Evolutionary conservation across 2,329 filamentous ascomycete species (phyloP).

Genomic region (Epichloe elymi): DNA sequence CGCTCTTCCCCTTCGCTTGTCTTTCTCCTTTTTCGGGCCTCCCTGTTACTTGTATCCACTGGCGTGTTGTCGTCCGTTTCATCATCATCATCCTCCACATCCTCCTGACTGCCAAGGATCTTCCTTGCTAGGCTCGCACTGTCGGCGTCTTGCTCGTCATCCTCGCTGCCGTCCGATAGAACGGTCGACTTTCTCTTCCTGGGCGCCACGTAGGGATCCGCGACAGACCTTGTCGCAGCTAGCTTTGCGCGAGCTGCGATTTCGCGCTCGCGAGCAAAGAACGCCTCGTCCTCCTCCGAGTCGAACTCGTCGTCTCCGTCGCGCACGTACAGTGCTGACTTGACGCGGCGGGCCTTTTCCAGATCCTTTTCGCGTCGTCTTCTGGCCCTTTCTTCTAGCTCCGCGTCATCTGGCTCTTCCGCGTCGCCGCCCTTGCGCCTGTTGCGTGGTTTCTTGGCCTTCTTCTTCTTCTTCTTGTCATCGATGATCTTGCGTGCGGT

Average conservation of each 20-base stretch:
- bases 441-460: slow-evolving; percentile 27
- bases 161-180: slow-evolving; percentile 16
- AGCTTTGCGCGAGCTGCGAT: slow-evolving; percentile 41
- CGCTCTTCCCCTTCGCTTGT: slow-evolving; percentile 15
- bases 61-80: slow-evolving; percentile 17
- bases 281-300: slow-evolving; percentile 52
- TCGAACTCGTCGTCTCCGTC: slow-evolving; percentile 86
- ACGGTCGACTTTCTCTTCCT: slow-evolving; percentile 18
- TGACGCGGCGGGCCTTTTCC: slow-evolving; percentile 69
- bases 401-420: slow-evolving; percentile 43
- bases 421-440: slow-evolving; percentile 35
- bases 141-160: slow-evolving; percentile 14
- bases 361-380: slow-evolving; percentile 53
- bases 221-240: slow-evolving; percentile 16
- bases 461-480: slow-evolving; percentile 41
- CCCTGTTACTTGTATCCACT: slow-evolving; percentile 20
- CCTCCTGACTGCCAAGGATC: slow-evolving; percentile 13
- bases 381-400: slow-evolving; percentile 50
- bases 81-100: slow-evolving; percentile 9
- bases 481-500: slow-evolving; percentile 42
- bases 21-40: slow-evolving; percentile 24
- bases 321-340: slow-evolving; percentile 70
- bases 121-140: slow-evolving; percentile 10
- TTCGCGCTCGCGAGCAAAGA: slow-evolving; percentile 58
- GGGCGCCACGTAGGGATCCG: slow-evolving; percentile 3